Base-by-base conservation (phyloP, 2,329 filamentous ascomycete genomes). In the Botryotinia narcissicola region DNA sequence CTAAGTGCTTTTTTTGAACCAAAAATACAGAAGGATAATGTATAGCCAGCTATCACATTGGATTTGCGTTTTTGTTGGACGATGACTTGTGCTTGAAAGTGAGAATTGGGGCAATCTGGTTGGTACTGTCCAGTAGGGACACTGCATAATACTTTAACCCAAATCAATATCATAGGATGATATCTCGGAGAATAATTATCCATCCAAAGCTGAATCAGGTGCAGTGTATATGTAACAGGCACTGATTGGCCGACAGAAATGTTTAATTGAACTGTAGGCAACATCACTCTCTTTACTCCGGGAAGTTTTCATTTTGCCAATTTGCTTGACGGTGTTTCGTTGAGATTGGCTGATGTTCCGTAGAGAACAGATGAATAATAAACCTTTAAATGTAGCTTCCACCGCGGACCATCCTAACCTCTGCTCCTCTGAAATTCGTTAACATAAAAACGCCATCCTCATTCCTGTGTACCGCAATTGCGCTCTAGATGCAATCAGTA, bases 1-100 rank as follows among this genome's bases (percentile, higher is more conserved):
- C 96, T 66, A 46, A 18, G 29, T 35, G 42, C 29, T 35, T 48
- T 51, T 37, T 37, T 29, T 29, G 9, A 12, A 35, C 20, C 32
- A 61, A 66, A 10, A 22, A 18, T 48, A 32, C 63, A 48, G 44
- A 48, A 51, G 51, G 20, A 48, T 37, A 48, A 66, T 37, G 62
- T 32, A 37, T 32, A 29, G 44, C 22, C n/a, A 63, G 51, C 37
- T n/a, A 51, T n/a, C 46, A 40, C 25, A 51, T 12, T 40, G 9
- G 4, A 40, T 54, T 32, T 42, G 29, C 14, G 8, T 67, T 40
- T 48, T 22, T 12, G 7, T 66, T 37, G 6, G 44, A 37, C 20
- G 25, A 35, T 44, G 60, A 42, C 14, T 44, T 44, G 16, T 54
- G 32, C 32, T 54, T 51, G 35, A 14, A 35, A 48, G 44, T 48